Evolutionary conservation across 2,329 filamentous ascomycete genomes (phyloP).

Genomic region (Aureobasidium melanogenum): DNA sequence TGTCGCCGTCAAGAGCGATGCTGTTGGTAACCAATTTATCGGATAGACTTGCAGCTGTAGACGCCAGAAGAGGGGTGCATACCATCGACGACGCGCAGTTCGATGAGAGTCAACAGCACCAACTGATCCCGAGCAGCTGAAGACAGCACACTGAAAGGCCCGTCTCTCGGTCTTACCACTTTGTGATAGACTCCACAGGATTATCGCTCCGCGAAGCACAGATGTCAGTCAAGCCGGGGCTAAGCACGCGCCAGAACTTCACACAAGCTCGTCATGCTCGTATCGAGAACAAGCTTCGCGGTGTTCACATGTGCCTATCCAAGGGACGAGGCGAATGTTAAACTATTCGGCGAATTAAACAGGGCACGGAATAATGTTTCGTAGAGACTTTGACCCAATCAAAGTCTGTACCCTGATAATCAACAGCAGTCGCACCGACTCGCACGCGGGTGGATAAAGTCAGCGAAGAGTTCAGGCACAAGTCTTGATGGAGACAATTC

Average conservation of each 20-base stretch:
- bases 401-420: neutral
- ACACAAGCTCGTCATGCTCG: neutral
- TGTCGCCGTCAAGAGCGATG: neutral
- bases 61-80: neutral
- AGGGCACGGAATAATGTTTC: neutral
- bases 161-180: neutral
- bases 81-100: neutral
- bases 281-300: neutral
- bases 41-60: neutral
- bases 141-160: neutral
- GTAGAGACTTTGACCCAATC: neutral
- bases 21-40: neutral
- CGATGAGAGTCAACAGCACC: neutral
- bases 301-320: neutral
- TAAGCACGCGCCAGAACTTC: neutral
- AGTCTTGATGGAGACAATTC: neutral
- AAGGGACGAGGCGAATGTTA: neutral
- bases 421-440: neutral
- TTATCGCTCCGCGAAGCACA: neutral
- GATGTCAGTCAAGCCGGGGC: neutral
- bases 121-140: constrained; percentile 3
- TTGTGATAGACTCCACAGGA: neutral
- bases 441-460: constrained; percentile 2
- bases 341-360: constrained; percentile 2
- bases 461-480: neutral